These are phyloP conservation scores for Cercospora nicotianae DNA, from an alignment of 2,329 filamentous ascomycete genomes.

Conservation along the genomic window DNA sequence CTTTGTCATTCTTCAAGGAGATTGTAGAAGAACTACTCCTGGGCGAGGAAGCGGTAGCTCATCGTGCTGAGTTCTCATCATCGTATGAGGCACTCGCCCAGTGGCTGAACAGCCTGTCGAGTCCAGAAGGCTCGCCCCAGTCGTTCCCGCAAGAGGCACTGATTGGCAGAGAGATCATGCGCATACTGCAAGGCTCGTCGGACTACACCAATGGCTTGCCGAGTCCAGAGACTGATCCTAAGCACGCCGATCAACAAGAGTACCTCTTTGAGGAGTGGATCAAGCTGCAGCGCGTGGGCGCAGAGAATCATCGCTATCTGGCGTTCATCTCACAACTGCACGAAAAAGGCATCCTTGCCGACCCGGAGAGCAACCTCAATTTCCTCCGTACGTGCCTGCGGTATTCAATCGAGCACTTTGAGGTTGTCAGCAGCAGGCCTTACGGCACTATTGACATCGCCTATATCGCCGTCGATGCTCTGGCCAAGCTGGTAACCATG, in stretches of 20 bases:
- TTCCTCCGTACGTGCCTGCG: conserved; percentile 84
- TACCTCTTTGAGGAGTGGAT: conserved; percentile 98
- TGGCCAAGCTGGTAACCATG: conserved; percentile 75
- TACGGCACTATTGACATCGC: conserved; percentile 60
- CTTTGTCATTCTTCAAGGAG: conserved; percentile 76
- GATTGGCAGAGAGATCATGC: conserved; percentile 69
- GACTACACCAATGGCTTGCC: conserved; percentile 57
- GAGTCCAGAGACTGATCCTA: conserved; percentile 58
- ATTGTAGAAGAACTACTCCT: conserved; percentile 77
- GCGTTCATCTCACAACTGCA: conserved; percentile 86
- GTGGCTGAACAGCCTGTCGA: conserved; percentile 72
- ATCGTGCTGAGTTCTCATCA: conserved; percentile 82
- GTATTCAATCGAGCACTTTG: conserved; percentile 73
- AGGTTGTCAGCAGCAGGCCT: conserved; percentile 64
- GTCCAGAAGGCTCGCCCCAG: conserved; percentile 4
- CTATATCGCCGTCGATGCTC: conserved; percentile 70
- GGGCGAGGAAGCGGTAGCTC: conserved; percentile 71
- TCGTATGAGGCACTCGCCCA: conserved; percentile 78
- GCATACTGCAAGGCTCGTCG: conserved; percentile 59
- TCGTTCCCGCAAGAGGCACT: conserved; percentile 48
- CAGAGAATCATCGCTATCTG: conserved; percentile 67
- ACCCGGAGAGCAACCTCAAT: conserved; percentile 71
- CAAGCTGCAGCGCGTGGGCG: conserved; percentile 73
- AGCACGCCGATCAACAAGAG: conserved; percentile 79
- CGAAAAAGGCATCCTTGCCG: conserved; percentile 68